Conservation (phyloP, 306 rosid species). For the Leucaena leucocephala region DNA sequence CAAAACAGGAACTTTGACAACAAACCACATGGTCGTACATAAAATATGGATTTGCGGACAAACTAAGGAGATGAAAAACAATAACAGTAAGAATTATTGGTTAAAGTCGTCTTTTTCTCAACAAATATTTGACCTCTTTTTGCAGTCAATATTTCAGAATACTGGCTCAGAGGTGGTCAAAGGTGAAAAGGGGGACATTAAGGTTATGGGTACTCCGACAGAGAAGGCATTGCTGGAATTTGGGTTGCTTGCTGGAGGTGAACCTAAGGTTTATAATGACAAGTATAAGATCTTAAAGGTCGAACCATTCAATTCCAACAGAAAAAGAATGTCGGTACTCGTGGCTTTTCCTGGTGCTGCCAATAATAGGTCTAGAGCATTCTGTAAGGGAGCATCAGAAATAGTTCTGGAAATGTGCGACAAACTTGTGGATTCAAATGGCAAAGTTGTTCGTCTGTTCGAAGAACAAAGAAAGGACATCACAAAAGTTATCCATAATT, state of each 20-base stretch:
- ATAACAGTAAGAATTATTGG: constrained; percentile 25
- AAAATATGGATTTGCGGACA: constrained; percentile 71
- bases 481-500: constrained; percentile 57
- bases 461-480: constrained; percentile 54
- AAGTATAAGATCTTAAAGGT: constrained; percentile 60
- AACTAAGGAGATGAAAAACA: constrained; percentile 38
- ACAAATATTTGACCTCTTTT: constrained; percentile 46
- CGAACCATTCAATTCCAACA: constrained; percentile 80
- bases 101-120: constrained; percentile 49
- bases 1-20: constrained; percentile 88
- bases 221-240: constrained; percentile 77
- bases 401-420: constrained; percentile 64
- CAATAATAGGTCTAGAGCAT: constrained; percentile 54
- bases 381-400: constrained; percentile 93
- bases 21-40: constrained; percentile 86
- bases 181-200: constrained; percentile 58
- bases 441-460: constrained; percentile 54
- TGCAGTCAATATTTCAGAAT: constrained; percentile 83
- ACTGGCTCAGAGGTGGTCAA: constrained; percentile 72
- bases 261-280: constrained; percentile 42
- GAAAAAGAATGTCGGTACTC: constrained; percentile 79
- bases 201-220: constrained; percentile 76
- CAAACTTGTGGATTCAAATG: constrained; percentile 58
- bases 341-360: constrained; percentile 56
- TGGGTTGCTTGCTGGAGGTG: constrained; percentile 70